Conservation (phyloP, 2,329 filamentous ascomycete genomes). For the Pseudogymnoascus sp. region DNA sequence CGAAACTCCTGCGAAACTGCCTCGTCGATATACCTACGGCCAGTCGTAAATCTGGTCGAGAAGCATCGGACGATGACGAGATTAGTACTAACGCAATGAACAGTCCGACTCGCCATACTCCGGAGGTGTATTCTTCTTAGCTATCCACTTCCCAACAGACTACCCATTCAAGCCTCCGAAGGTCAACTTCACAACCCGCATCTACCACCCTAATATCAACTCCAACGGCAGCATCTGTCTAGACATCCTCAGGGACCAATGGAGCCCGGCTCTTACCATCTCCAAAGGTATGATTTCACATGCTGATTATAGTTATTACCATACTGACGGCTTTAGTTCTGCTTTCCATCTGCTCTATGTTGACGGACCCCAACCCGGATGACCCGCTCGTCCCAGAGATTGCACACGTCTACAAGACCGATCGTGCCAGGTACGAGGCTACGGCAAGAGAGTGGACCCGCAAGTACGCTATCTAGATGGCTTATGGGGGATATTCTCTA, state of each 20-base stretch:
- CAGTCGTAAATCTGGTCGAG: not conserved
- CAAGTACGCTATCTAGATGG: constrained; percentile 84
- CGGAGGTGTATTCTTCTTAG: constrained; percentile 96
- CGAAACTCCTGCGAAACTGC: constrained; percentile 11
- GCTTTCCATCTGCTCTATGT: constrained; percentile 98
- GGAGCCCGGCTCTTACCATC: constrained; percentile 96
- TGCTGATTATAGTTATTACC: not conserved
- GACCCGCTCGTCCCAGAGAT: constrained; percentile 98
- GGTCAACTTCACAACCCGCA: constrained; percentile 99
- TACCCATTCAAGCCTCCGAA: constrained; percentile 99
- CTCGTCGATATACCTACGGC: not conserved
- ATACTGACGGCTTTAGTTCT: constrained; percentile 52
- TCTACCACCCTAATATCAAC: constrained; percentile 99
- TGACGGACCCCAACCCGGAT: constrained; percentile 98
- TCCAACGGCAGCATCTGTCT: constrained; percentile 98
- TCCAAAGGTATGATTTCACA: constrained; percentile 67
- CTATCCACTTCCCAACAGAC: constrained; percentile 98
- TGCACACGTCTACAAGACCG: constrained; percentile 99
- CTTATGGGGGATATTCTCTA: constrained; percentile 5
- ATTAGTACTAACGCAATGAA: constrained; percentile 17
- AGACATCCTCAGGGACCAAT: constrained; percentile 97
- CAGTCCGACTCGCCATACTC: constrained; percentile 95
- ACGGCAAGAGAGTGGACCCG: constrained; percentile 97
- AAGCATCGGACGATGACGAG: not conserved
- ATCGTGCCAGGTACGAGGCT: constrained; percentile 89